Conservation (phyloP, 495 filamentous ascomycete genomes). For the Podospora tetraspora region DNA sequence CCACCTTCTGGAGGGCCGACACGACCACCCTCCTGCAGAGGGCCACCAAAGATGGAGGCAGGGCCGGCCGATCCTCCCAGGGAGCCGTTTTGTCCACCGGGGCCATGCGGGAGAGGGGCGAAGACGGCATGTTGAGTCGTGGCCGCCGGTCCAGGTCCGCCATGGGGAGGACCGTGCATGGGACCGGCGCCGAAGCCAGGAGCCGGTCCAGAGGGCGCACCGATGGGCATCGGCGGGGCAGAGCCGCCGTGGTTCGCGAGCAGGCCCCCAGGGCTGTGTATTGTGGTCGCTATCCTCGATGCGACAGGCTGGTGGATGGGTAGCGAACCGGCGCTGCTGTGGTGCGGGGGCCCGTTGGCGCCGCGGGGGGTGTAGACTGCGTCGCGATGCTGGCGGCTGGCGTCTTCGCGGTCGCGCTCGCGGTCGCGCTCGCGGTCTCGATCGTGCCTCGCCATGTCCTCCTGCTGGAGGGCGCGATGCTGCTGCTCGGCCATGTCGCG, state of each 20-base stretch:
- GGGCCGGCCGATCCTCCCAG: slow-evolving; percentile 32
- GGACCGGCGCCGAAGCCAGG: slow-evolving; percentile 60
- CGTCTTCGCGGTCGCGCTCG: slow-evolving; percentile 58
- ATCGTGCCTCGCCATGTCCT: slow-evolving; percentile 29
- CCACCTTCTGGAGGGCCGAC: slow-evolving; percentile 35
- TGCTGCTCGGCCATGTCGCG: slow-evolving; percentile 38
- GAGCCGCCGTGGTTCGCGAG: slow-evolving; percentile 64
- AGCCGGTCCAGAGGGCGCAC: slow-evolving; percentile 57
- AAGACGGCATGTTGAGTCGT: slow-evolving; percentile 56
- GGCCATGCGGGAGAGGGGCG: slow-evolving; percentile 48
- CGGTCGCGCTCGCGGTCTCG: slow-evolving; percentile 34
- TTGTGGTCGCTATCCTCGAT: slow-evolving; percentile 68
- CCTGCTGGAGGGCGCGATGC: slow-evolving; percentile 34
- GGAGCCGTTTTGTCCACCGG: slow-evolving; percentile 29
- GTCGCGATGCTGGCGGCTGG: slow-evolving; percentile 62
- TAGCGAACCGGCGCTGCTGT: slow-evolving; percentile 77
- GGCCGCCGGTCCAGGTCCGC: slow-evolving; percentile 57
- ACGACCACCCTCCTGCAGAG: slow-evolving; percentile 43
- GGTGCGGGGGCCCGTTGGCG: slow-evolving; percentile 49
- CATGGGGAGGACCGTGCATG: slow-evolving; percentile 57
- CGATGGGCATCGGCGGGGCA: slow-evolving; percentile 56
- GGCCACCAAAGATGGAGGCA: slow-evolving; percentile 42
- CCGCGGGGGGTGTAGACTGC: slow-evolving; percentile 51
- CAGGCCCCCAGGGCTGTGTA: slow-evolving; percentile 83
- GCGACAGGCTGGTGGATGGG: slow-evolving; percentile 89